These are phyloP conservation scores for Rhipidocladum racemiflorum DNA, from an alignment of 176 grass and related monocot species.

Conservation along the genomic window DNA sequence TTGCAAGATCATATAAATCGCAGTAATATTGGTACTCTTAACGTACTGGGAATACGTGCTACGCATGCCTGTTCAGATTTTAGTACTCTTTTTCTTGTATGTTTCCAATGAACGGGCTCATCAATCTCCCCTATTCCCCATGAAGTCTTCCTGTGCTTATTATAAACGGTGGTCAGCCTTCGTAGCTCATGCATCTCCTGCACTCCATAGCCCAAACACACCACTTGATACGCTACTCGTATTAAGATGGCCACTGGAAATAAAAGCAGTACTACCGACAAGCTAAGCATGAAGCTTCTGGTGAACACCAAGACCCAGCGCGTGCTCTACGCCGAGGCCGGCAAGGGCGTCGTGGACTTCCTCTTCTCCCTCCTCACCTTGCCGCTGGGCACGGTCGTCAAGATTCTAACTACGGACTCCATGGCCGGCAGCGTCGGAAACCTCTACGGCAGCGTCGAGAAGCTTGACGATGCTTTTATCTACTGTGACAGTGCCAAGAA, in stretches of 20 bases:
- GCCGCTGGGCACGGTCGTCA: constrained; percentile 12
- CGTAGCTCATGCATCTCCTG: too few relatives aligned
- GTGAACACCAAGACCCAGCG: constrained; percentile 19
- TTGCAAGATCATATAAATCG: too few relatives aligned
- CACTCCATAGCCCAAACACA: too few relatives aligned
- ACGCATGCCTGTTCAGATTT: too few relatives aligned
- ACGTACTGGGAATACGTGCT: too few relatives aligned
- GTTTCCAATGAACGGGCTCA: too few relatives aligned
- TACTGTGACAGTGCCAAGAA: not conserved
- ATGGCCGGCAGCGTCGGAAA: constrained; percentile 34
- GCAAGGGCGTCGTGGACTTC: constrained; percentile 57
- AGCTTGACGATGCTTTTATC: constrained; percentile 21
- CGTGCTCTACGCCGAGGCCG: constrained; percentile 51
- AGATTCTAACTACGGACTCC: not conserved
- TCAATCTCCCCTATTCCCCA: too few relatives aligned
- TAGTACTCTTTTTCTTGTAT: too few relatives aligned
- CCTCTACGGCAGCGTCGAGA: constrained; percentile 32
- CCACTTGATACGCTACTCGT: not conserved
- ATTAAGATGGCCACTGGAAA: not conserved
- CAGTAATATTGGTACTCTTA: too few relatives aligned
- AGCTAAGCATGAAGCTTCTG: constrained; percentile 31
- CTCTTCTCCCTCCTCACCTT: constrained; percentile 43
- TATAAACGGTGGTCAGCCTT: too few relatives aligned
- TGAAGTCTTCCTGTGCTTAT: too few relatives aligned
- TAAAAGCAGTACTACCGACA: too few relatives aligned